phyloP scores from a whole-genome alignment of 78 protist genomes.

The Speleostelium caveatum region DNA sequence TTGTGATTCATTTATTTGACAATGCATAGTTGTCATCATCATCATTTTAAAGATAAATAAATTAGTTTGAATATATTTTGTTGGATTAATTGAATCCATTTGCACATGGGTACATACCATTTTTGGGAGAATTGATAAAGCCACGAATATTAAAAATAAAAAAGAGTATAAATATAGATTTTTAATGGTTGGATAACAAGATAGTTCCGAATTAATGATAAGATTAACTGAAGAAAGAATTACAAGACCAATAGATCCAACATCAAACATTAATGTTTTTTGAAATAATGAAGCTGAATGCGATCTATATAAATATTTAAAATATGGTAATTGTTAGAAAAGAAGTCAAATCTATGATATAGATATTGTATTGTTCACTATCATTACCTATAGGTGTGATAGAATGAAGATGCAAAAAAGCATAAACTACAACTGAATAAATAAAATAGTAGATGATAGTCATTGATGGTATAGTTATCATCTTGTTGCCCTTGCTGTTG shows the following conservation, averaged over 20 bases:
- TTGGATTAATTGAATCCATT: no score
- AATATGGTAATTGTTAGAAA: constrained; percentile 7
- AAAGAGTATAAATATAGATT: constrained; percentile 13
- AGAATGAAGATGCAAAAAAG: constrained; percentile 4
- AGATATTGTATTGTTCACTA: neutral
- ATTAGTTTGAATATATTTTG: no score
- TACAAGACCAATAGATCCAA: constrained; percentile 14
- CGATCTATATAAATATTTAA: no score
- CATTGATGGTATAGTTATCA: neutral
- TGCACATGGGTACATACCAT: constrained; percentile 14
- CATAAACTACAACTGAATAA: constrained; percentile 19
- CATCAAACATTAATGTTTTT: constrained; percentile 57
- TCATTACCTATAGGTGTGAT: constrained; percentile 19
- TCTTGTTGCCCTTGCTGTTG: neutral
- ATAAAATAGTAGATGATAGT: neutral
- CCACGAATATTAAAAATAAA: constrained; percentile 23
- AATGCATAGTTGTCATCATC: no score
- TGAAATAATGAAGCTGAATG: constrained; percentile 19
- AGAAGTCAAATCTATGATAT: neutral
- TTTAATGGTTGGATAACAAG: constrained; percentile 20
- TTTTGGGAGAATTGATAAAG: constrained; percentile 39
- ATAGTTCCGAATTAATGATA: constrained; percentile 21
- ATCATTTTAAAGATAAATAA: no score
- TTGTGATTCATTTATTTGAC: no score
- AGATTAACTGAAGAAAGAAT: constrained; percentile 39